Evolutionary conservation across 2,329 filamentous ascomycete genomes (phyloP).

Genomic region (Hirsutella thompsonii): DNA sequence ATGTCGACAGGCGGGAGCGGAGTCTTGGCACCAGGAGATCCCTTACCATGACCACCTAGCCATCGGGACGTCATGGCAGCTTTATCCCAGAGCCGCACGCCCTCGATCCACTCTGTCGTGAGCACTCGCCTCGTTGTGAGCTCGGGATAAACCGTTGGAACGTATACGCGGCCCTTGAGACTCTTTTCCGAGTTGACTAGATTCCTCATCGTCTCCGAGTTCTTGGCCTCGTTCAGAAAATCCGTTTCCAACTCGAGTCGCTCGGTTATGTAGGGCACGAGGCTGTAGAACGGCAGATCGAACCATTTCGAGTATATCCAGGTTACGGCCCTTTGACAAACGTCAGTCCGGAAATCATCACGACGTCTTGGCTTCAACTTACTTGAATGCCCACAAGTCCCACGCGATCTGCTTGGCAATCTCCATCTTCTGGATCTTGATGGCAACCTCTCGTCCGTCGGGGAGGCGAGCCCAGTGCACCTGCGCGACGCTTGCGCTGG

Average conservation of each 20-base stretch:
- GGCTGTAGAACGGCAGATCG: constrained; percentile 79
- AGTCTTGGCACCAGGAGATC: constrained; percentile 65
- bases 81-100: constrained; percentile 85
- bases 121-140: constrained; percentile 74
- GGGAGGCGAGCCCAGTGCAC: constrained; percentile 84
- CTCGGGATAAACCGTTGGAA: constrained; percentile 74
- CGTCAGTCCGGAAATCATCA: not conserved
- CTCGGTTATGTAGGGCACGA: constrained; percentile 89
- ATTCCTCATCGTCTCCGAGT: constrained; percentile 70
- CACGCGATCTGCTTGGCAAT: constrained; percentile 83
- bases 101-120: constrained; percentile 97
- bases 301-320: constrained; percentile 78
- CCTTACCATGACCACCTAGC: constrained; percentile 63
- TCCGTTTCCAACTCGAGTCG: constrained; percentile 89
- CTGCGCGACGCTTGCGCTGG: constrained; percentile 86
- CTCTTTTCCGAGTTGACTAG: constrained; percentile 65
- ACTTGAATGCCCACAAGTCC: constrained; percentile 95
- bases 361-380: constrained; percentile 15
- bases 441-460: constrained; percentile 82
- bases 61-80: constrained; percentile 64
- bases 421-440: constrained; percentile 95
- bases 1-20: constrained; percentile 41
- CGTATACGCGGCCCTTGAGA: constrained; percentile 70
- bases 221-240: constrained; percentile 82
- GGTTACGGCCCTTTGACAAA: constrained; percentile 52